Evolutionary conservation across 495 filamentous ascomycete genomes (phyloP).

Genomic region (Sordaria brevicollis): DNA sequence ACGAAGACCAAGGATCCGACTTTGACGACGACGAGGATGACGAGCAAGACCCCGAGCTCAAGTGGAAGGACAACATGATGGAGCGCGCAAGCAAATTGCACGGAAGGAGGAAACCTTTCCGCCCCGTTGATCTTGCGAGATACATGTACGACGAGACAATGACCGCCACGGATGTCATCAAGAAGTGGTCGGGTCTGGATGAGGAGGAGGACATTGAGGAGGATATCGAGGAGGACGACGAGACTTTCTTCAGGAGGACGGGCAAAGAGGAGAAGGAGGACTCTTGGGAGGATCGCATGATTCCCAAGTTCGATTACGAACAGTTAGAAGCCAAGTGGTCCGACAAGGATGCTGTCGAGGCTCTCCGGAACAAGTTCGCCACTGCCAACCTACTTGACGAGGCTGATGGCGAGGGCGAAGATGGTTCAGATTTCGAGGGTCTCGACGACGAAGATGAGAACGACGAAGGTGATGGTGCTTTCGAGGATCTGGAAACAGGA

Average conservation of each 20-base stretch:
- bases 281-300: conserved; percentile 56
- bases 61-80: conserved; percentile 82
- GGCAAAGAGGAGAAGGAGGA: conserved; percentile 55
- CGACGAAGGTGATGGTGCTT: conserved; percentile 83
- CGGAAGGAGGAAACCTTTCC: conserved; percentile 54
- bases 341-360: conserved; percentile 63
- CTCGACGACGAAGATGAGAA: conserved; percentile 59
- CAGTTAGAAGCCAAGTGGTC: conserved; percentile 78
- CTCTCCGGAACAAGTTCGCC: conserved; percentile 62
- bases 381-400: conserved; percentile 49
- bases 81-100: conserved; percentile 66
- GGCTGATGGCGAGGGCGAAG: conserved; percentile 36
- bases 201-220: conserved; percentile 39
- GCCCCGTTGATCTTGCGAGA: conserved; percentile 68
- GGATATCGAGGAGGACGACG: conserved; percentile 52
- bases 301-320: conserved; percentile 73
- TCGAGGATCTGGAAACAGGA: conserved; percentile 79
- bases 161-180: conserved; percentile 61
- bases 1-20: conserved; percentile 45
- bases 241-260: conserved; percentile 70
- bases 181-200: conserved; percentile 72
- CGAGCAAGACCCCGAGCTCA: conserved; percentile 54
- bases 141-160: conserved; percentile 82
- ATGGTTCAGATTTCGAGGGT: conserved; percentile 37
- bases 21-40: conserved; percentile 46